phyloP scores from a whole-genome alignment of 2,329 filamentous ascomycete species.

The Pezicula rhizophila region DNA sequence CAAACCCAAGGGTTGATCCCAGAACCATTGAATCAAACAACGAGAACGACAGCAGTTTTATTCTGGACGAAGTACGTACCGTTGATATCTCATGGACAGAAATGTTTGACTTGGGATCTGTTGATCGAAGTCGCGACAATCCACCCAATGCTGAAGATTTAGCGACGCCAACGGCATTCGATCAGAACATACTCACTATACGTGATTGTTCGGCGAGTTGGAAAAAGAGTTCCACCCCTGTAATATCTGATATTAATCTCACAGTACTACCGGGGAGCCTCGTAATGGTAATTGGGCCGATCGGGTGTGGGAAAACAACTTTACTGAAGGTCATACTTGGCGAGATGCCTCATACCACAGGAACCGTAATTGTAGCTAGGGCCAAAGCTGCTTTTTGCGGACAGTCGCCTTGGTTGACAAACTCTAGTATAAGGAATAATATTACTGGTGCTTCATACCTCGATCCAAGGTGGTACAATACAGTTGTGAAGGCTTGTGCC shows the following conservation, averaged over 20 bases:
- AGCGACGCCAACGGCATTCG: neutral
- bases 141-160: neutral
- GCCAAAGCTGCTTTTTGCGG: constrained; percentile 32
- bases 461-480: constrained; percentile 18
- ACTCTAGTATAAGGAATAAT: constrained; percentile 31
- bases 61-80: neutral
- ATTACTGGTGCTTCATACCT: constrained; percentile 27
- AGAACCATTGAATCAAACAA: neutral
- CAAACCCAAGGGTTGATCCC: neutral
- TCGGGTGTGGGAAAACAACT: constrained; percentile 20
- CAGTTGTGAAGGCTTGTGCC: constrained; percentile 12
- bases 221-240: neutral
- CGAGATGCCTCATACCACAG: constrained; percentile 4
- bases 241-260: constrained; percentile 5
- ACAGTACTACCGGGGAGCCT: constrained; percentile 1
- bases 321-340: constrained; percentile 16
- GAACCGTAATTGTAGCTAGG: constrained; percentile 1
- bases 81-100: neutral
- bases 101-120: neutral
- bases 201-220: constrained; percentile 1
- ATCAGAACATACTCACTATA: neutral
- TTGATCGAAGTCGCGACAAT: neutral
- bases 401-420: constrained; percentile 37
- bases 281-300: constrained; percentile 18
- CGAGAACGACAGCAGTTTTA: neutral